Conservation (phyloP, 495 filamentous ascomycete genomes). For the Emericellopsis terricola region DNA sequence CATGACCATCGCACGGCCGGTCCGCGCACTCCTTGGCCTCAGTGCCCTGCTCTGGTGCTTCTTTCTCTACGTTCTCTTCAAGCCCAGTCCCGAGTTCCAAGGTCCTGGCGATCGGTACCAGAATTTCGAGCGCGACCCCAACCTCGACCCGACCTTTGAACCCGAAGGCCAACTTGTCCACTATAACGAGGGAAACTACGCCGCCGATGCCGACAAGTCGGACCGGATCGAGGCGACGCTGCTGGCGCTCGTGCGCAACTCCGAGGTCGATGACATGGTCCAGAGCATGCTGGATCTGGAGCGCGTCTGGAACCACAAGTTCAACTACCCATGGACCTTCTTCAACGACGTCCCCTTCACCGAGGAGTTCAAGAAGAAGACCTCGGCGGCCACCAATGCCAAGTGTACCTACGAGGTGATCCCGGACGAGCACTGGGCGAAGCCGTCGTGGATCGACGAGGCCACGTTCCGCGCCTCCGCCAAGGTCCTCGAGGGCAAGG, state of each 20-base stretch:
- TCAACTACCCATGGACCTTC: conserved; percentile 99
- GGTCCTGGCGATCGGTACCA: conserved; percentile 22
- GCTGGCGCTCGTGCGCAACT: conserved; percentile 82
- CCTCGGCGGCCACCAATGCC: conserved; percentile 64
- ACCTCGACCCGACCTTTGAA: conserved; percentile 66
- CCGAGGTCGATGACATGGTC: conserved; percentile 68
- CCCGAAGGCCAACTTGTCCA: conserved; percentile 56
- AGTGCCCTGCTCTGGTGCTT: conserved; percentile 55
- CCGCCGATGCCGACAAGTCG: conserved; percentile 51
- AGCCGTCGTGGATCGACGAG: conserved; percentile 80
- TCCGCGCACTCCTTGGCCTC: conserved; percentile 57
- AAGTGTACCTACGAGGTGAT: conserved; percentile 72
- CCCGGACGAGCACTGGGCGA: conserved; percentile 85
- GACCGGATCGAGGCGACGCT: conserved; percentile 82
- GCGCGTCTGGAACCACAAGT: conserved; percentile 92
- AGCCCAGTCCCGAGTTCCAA: conserved; percentile 16
- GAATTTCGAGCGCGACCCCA: conserved; percentile 55
- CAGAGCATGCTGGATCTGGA: conserved; percentile 81
- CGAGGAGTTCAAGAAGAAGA: conserved; percentile 77
- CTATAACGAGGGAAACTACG: conserved; percentile 55
- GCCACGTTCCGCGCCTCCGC: conserved; percentile 74
- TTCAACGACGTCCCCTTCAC: conserved; percentile 92
- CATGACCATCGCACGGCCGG: conserved; percentile 71
- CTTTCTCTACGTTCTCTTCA: conserved; percentile 54
- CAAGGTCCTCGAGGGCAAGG: conserved; percentile 61